Conservation (phyloP, 768 basidiomycete species). For the Leucogyrophana mollusca region DNA sequence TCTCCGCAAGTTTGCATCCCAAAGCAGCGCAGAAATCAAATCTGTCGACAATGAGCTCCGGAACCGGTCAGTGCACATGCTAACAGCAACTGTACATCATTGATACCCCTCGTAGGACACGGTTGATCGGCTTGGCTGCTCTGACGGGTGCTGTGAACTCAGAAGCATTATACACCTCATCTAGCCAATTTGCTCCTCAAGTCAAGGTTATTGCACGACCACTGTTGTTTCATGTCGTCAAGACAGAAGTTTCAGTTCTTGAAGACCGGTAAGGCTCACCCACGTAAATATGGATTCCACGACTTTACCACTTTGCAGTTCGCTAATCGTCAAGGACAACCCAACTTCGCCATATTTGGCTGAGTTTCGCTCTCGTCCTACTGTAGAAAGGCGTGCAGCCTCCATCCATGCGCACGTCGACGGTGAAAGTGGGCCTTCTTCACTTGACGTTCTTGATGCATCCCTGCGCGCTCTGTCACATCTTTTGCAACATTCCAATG, state of each 20-base stretch:
- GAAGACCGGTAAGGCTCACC: conserved; percentile 59
- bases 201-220: conserved; percentile 69
- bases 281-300: neutral
- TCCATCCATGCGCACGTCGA: conserved; percentile 89
- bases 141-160: conserved; percentile 80
- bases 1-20: conserved; percentile 60
- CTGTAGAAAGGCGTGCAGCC: conserved; percentile 78
- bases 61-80: conserved; percentile 55
- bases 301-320: conserved; percentile 36
- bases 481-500: conserved; percentile 74
- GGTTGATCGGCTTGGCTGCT: conserved; percentile 84
- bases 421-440: conserved; percentile 81
- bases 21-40: conserved; percentile 50
- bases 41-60: conserved; percentile 64
- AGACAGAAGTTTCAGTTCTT: conserved; percentile 56
- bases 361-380: conserved; percentile 81
- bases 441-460: conserved; percentile 70
- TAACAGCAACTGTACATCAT: neutral
- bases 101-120: conserved; percentile 50
- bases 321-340: conserved; percentile 61
- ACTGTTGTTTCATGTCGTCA: conserved; percentile 64
- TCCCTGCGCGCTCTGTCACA: conserved; percentile 69
- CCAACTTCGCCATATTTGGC: conserved; percentile 76
- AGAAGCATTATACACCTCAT: conserved; percentile 76
- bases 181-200: conserved; percentile 70